These are phyloP conservation scores for Xylaria sp. DNA, from an alignment of 2,329 filamentous ascomycete species.

Conservation along the genomic window DNA sequence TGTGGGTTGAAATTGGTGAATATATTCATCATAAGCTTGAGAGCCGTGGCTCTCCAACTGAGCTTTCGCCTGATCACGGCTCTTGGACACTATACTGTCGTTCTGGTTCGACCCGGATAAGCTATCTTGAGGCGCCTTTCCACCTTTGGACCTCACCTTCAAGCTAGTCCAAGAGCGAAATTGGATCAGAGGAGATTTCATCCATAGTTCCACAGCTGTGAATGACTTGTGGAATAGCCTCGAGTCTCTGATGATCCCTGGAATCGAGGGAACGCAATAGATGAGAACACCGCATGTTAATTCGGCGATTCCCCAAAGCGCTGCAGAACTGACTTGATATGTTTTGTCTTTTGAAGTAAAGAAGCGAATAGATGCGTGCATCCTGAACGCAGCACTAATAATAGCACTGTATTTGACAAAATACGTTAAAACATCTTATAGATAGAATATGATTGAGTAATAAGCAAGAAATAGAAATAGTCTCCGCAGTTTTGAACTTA, in stretches of 20 bases:
- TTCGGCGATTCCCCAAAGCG: conserved; percentile 29
- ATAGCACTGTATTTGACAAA: conserved; percentile 7
- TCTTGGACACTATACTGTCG: neutral
- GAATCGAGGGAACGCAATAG: conserved; percentile 29
- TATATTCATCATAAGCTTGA: neutral
- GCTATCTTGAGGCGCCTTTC: neutral
- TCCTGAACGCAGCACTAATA: conserved; percentile 17
- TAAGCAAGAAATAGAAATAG: neutral
- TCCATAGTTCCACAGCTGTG: no score
- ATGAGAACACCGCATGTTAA: conserved; percentile 29
- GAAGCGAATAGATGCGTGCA: conserved; percentile 15
- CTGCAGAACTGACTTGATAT: conserved; percentile 14
- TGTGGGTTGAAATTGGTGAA: neutral
- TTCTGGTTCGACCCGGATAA: neutral
- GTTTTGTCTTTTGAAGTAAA: conserved; percentile 20
- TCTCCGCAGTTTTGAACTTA: conserved; percentile 2
- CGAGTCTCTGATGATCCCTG: conserved; percentile 18
- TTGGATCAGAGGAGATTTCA: no score
- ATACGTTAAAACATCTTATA: neutral
- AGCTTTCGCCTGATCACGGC: neutral
- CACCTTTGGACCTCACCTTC: neutral
- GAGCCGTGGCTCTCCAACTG: neutral
- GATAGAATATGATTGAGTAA: neutral
- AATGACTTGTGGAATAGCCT: neutral
- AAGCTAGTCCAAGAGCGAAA: no score